phyloP scores from a whole-genome alignment of 345 rosid genomes.

The Moricandia arvensis region DNA sequence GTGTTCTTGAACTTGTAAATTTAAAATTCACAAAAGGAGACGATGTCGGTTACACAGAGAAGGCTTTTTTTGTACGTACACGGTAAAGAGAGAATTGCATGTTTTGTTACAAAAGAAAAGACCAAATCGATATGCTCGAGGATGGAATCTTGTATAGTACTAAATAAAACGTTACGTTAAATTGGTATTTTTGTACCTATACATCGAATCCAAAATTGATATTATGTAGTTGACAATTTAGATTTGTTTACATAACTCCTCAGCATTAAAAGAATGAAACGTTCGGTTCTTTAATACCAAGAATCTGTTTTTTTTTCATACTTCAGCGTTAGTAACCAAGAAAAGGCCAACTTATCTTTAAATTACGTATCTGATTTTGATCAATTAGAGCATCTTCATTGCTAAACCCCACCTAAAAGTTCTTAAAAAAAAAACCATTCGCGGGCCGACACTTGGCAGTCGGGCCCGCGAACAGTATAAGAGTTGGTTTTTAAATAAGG shows the following conservation, averaged over 20 bases:
- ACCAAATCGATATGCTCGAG: conserved; percentile 28
- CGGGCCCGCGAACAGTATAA: too few relatives aligned
- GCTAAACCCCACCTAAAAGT: too few relatives aligned
- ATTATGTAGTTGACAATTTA: conserved; percentile 6
- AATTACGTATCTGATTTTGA: background rate
- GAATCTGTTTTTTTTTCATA: background rate
- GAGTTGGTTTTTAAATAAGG: too few relatives aligned
- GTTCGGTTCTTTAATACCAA: conserved; percentile 2
- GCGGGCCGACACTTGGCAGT: too few relatives aligned
- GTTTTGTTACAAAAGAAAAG: too few relatives aligned
- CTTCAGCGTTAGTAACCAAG: background rate
- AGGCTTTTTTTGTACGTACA: background rate
- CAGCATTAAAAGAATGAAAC: conserved; percentile 7
- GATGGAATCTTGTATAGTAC: background rate
- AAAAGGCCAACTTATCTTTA: background rate
- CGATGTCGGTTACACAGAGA: background rate
- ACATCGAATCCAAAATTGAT: conserved; percentile 16
- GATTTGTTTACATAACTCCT: background rate
- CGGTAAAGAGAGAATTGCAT: conserved; percentile 2
- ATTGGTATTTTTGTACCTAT: background rate
- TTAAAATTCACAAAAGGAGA: background rate
- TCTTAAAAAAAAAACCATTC: too few relatives aligned
- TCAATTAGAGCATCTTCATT: too few relatives aligned
- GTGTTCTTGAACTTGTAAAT: background rate
- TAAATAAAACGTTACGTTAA: conserved; percentile 8